Conservation (phyloP, 2,329 filamentous ascomycete genomes). For the Fusarium sp. region DNA sequence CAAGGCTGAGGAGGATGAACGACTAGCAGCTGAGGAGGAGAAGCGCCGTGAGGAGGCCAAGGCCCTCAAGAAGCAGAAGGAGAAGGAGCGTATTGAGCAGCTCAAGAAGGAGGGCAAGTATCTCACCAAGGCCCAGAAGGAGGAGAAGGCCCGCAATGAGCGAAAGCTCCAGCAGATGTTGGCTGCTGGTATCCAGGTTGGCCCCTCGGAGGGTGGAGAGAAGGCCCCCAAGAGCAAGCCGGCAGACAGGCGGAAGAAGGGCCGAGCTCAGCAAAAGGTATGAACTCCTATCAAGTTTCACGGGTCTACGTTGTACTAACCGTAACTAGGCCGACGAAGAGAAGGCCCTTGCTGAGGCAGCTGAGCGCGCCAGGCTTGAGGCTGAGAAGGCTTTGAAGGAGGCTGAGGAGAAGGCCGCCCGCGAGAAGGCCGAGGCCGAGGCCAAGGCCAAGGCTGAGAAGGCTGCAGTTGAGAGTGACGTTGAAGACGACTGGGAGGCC, state of each 20-base stretch:
- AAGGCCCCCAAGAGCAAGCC: conserved; percentile 79
- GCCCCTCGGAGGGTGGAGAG: conserved; percentile 66
- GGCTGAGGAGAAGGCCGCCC: conserved; percentile 68
- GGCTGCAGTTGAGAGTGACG: conserved; percentile 66
- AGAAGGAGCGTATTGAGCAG: conserved; percentile 87
- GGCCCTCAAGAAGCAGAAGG: conserved; percentile 83
- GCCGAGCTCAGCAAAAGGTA: conserved; percentile 68
- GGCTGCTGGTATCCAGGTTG: conserved; percentile 79
- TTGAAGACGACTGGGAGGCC: conserved; percentile 89
- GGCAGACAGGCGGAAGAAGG: conserved; percentile 83
- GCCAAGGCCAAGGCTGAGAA: conserved; percentile 65
- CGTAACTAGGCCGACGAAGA: conserved; percentile 74
- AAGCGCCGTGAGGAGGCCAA: conserved; percentile 78
- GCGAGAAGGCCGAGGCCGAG: conserved; percentile 66
- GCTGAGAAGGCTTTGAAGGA: conserved; percentile 75
- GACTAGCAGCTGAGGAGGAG: conserved; percentile 71
- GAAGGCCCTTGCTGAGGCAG: conserved; percentile 80
- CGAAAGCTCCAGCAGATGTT: conserved; percentile 87
- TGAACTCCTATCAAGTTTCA: background rate
- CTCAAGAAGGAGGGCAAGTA: conserved; percentile 90
- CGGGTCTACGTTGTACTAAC: conserved; percentile 14
- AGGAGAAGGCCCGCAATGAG: conserved; percentile 82
- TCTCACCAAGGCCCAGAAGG: conserved; percentile 85
- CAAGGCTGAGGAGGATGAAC: conserved; percentile 73
- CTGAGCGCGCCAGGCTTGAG: conserved; percentile 74